Evolutionary conservation across 2,329 filamentous ascomycete species (phyloP), one percentile per base, ranked within the genome.

Genomic region (Pyrenophora graminea): DNA sequence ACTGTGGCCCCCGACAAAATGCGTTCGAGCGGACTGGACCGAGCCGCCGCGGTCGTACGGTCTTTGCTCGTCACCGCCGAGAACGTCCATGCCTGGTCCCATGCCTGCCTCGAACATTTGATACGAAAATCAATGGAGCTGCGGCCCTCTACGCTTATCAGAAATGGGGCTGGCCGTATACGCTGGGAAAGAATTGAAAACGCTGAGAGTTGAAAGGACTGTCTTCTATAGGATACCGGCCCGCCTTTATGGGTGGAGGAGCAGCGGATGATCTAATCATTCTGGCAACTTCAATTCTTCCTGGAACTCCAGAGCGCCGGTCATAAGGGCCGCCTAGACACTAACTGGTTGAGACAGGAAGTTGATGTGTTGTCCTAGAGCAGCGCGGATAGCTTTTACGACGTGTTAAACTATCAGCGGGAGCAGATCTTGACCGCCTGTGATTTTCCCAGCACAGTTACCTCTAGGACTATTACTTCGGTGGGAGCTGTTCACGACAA

Each of bases 91-190:
- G 17, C 15, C 18, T 54, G 33, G 51, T 54, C 47, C n/a, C 23
- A 54, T 47, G 17, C 39, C 30, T 54, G 47, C 39, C 51, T 54
- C 6, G 39, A 51, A 41, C 42, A 54, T 45, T 19, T 54, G 39
- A 54, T 54, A 47, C 43, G 19, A 9, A 54, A 30, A 51, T 51
- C 39, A 9, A 39, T 51, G 43, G 12, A 47, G 30, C 7, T 51
- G 23, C 21, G 47, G 36, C 51, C 47, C n/a, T 51, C 51, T 1
- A 55, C 48, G 10, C 52, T 51, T 8, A 45, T 48, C 15, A 37
- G 39, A 17, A 36, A 7, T 12, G 36, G 44, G 18, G 0, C 3
- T 4, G 39, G 39, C n/a, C 5, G n/a, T 25, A 43, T 13, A 39
- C 9, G 2, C 6, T n/a, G 12, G 31, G 44, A 55, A n/a, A n/a